These are phyloP conservation scores for Carex cristatella DNA, from an alignment of 176 grass and related monocot species.

Conservation along the genomic window DNA sequence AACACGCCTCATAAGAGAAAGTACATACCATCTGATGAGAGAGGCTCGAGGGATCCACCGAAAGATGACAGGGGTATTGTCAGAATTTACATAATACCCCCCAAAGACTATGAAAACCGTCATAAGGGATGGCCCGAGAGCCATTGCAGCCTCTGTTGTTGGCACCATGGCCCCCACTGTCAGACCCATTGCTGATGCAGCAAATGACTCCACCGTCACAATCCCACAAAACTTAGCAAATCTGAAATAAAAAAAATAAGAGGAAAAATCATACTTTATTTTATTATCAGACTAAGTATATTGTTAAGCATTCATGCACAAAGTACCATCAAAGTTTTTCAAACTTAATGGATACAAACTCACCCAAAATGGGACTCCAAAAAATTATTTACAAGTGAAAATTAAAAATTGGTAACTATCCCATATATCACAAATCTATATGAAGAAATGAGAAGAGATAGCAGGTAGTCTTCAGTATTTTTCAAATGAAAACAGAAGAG, in stretches of 20 bases:
- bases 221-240: conserved; percentile 94
- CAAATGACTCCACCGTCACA: conserved; percentile 86
- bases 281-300: not conserved
- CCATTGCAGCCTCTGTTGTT: conserved; percentile 90
- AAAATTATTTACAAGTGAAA: conserved; percentile 11
- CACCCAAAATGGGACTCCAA: not conserved
- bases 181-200: conserved; percentile 90
- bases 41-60: conserved; percentile 83
- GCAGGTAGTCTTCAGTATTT: not conserved
- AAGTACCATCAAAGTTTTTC: not conserved
- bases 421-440: not conserved
- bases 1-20: not conserved
- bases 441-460: not conserved
- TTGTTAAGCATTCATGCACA: not conserved
- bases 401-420: not conserved
- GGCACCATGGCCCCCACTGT: conserved; percentile 93
- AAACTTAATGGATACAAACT: not conserved
- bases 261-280: not conserved
- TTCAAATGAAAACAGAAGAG: not conserved
- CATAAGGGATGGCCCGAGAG: conserved; percentile 95
- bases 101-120: conserved; percentile 97
- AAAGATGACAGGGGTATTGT: conserved; percentile 80
- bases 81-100: conserved; percentile 90
- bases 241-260: conserved; percentile 29
- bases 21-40: conserved; percentile 86